Evolutionary conservation across 73 alveolate species (phyloP).

Genomic region (Diophrys appendiculata): DNA sequence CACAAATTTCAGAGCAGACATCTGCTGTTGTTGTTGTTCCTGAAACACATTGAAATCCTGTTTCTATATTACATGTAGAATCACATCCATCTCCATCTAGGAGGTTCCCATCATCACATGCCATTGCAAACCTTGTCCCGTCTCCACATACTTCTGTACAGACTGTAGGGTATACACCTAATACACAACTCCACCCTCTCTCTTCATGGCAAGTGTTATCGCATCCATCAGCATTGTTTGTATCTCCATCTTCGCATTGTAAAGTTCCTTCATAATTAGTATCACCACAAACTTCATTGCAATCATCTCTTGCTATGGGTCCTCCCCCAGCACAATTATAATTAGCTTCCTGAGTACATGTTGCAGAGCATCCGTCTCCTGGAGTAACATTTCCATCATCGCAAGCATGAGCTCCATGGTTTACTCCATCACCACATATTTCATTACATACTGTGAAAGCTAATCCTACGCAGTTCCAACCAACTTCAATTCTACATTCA

Average conservation of each 20-base stretch:
- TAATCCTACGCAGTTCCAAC: slow-evolving; percentile 5
- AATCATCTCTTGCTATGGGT: neutral
- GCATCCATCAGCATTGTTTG: slow-evolving; percentile 19
- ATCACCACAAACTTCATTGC: slow-evolving; percentile 53
- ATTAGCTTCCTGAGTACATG: slow-evolving; percentile 35
- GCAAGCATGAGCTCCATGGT: slow-evolving; percentile 17
- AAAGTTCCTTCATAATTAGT: neutral
- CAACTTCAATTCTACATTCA: slow-evolving; percentile 23
- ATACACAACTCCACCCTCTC: slow-evolving; percentile 5
- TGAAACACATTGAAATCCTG: slow-evolving; percentile 4
- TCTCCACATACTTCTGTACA: slow-evolving; percentile 28
- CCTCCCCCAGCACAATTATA: slow-evolving; percentile 35
- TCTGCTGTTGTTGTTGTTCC: slow-evolving; percentile 11
- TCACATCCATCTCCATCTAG: slow-evolving; percentile 21
- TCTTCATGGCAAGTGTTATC: slow-evolving; percentile 11
- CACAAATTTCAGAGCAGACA: slow-evolving; percentile 4
- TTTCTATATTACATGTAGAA: neutral
- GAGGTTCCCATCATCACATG: slow-evolving; percentile 11
- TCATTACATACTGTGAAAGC: neutral
- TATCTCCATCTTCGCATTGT: slow-evolving; percentile 64
- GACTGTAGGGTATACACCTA: neutral
- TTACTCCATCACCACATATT: slow-evolving; percentile 23
- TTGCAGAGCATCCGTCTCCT: slow-evolving; percentile 61
- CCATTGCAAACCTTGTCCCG: neutral
- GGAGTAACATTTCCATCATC: slow-evolving; percentile 59